Evolutionary conservation across 345 rosid genomes (phyloP), one percentile per base, ranked within the genome.

Genomic region (Citrus hindsii): DNA sequence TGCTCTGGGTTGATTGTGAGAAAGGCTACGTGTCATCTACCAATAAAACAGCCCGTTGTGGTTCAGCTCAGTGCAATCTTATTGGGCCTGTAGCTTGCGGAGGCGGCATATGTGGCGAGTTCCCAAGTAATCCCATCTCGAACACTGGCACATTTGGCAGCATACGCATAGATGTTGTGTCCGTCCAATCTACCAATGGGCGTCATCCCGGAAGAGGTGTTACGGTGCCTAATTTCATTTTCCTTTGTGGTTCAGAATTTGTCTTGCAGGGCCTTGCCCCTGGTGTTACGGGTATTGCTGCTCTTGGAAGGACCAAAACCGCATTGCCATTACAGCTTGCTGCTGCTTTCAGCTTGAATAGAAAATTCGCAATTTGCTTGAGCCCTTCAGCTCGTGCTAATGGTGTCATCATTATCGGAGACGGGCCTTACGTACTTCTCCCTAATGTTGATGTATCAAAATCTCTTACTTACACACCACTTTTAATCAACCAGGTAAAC

Each of bases 1-100:
- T 64, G 67, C 42, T 76, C 5, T 83, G 91, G 91, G 82, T 88
- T 33, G 83, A 84, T 66, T 86, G 88, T 22, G 82, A 82, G 2
- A 28, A 71, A 13, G 63, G 74, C 64, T 86, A 79, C 30, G 65
- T 46, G 27, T 88, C 91, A 24, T 74, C 84, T 2, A 40, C 89
- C 9, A 78, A 77, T 73, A 27, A 42, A 9, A 72, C 84, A 2
- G 82, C 77, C 5, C 76, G 51, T 7, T 84, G 80, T 28, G 63
- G 74, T 37, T 84, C 89, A 0, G 78, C 82, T 33, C 74, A 67
- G 16, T 84, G 89, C 82, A 59, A 67, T 1, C 55, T 83, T 3
- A 81, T 78, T 5, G 28, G 16, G 0, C 64, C 71, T 10, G 69
- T 76, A 6, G 75, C 81, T 10, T 88, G 86, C 75, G 71, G 64